Evolutionary conservation across 768 basidiomycete genomes (phyloP).

Genomic region (Termitomyces eurrhizus): DNA sequence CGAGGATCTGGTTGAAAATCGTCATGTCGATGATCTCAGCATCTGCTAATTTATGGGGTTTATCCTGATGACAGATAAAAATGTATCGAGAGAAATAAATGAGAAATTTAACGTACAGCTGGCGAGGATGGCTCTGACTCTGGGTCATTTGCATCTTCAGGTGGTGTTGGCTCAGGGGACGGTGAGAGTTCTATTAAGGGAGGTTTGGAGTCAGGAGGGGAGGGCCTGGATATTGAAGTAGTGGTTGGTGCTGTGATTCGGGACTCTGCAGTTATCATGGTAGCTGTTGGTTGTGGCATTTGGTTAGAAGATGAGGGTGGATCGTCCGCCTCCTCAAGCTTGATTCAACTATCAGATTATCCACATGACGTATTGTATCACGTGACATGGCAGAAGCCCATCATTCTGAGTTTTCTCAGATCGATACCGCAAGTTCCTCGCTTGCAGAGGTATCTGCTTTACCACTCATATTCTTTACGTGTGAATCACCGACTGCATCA

Average conservation of each 20-base stretch:
- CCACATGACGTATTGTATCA: conserved; percentile 17
- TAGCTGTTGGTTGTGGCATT: conserved; percentile 7
- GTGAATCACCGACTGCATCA: neutral
- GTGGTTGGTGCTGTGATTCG: neutral
- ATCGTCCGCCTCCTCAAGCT: neutral
- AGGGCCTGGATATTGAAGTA: neutral
- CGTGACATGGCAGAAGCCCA: conserved; percentile 2
- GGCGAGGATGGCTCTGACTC: neutral
- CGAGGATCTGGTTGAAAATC: conserved; percentile 82
- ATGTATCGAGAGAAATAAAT: conserved; percentile 3
- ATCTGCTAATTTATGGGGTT: neutral
- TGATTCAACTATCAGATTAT: conserved; percentile 11
- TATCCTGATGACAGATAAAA: conserved; percentile 8
- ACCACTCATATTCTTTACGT: neutral
- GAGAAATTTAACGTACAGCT: conserved; percentile 3
- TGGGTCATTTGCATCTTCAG: neutral
- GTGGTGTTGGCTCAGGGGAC: conserved; percentile 1
- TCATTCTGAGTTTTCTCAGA: neutral
- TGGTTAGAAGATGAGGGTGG: neutral
- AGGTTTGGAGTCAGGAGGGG: conserved; percentile 1
- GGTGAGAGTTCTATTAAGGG: neutral
- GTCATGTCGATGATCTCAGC: conserved; percentile 65
- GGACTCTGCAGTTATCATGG: neutral
- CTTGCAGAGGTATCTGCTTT: neutral
- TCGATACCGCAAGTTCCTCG: neutral